A percentile compares a stretch with the other conserved stretches of the same genome.
These are phyloP conservation scores for Leptomonas seymouri DNA, from an alignment of 208 protist genomes.

Conservation along the genomic window DNA sequence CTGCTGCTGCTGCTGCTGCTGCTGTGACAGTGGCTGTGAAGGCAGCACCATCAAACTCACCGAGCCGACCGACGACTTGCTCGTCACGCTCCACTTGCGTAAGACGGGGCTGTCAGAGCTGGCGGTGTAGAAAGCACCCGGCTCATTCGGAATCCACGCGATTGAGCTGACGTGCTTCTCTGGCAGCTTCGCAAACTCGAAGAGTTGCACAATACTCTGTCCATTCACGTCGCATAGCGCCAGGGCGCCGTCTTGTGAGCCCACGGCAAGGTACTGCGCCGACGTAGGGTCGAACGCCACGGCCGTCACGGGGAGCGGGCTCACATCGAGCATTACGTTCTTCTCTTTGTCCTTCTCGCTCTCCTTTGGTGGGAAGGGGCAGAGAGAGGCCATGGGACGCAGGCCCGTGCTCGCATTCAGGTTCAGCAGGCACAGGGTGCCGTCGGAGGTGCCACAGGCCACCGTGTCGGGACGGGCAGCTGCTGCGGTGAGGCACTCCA, in stretches of 20 bases:
- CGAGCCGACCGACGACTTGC: constrained; percentile 44
- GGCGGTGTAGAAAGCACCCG: constrained; percentile 70
- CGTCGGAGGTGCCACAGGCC: constrained; percentile 79
- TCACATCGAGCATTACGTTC: constrained; percentile 16
- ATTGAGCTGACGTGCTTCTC: constrained; percentile 63
- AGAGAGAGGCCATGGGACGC: constrained; percentile 43
- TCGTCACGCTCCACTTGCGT: constrained; percentile 68
- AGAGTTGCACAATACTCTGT: constrained; percentile 53
- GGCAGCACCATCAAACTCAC: constrained; percentile 43
- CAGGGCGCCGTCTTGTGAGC: constrained; percentile 71
- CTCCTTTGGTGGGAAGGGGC: constrained; percentile 56
- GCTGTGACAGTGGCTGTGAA: constrained; percentile 9
- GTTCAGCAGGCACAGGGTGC: constrained; percentile 57
- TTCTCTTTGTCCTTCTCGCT: constrained; percentile 31
- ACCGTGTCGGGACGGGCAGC: constrained; percentile 65
- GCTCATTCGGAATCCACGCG: constrained; percentile 65
- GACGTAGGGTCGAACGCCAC: constrained; percentile 78
- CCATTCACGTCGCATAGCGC: constrained; percentile 58
- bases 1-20: neutral
- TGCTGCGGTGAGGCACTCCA: constrained; percentile 71
- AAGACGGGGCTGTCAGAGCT: constrained; percentile 60
- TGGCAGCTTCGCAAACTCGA: constrained; percentile 41
- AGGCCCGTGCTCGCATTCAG: constrained; percentile 77
- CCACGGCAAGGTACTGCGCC: constrained; percentile 68
- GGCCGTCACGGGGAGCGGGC: constrained; percentile 50